Evolutionary conservation across 768 basidiomycete species (phyloP).

Genomic region (Trametes meyenii): DNA sequence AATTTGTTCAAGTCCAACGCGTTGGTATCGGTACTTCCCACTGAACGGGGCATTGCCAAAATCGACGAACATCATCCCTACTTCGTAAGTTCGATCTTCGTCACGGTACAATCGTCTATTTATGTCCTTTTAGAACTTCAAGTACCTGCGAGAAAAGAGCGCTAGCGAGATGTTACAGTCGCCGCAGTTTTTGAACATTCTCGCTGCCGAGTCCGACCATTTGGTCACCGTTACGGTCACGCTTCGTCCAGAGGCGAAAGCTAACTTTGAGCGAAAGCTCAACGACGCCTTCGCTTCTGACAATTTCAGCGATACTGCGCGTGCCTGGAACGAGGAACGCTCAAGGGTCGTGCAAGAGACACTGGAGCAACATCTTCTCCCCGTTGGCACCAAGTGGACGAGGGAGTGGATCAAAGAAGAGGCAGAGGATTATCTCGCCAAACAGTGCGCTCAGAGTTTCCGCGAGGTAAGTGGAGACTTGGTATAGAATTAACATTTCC

Average conservation of each 20-base stretch:
- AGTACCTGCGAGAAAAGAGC: constrained; percentile 85
- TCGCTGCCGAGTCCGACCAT: constrained; percentile 87
- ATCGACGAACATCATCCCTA: constrained; percentile 76
- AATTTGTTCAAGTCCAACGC: constrained; percentile 75
- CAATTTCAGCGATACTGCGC: constrained; percentile 80
- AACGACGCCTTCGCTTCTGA: constrained; percentile 83
- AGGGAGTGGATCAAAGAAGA: constrained; percentile 89
- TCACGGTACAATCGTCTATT: background rate
- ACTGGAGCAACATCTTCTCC: constrained; percentile 80
- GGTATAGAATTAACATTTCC: background rate
- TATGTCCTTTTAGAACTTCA: constrained; percentile 74
- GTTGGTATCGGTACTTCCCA: constrained; percentile 78
- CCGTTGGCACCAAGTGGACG: constrained; percentile 84
- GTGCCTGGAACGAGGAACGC: constrained; percentile 90
- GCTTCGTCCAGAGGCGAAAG: constrained; percentile 62
- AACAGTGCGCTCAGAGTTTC: constrained; percentile 65
- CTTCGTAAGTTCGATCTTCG: constrained; percentile 51
- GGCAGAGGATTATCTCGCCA: constrained; percentile 82
- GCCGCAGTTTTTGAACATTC: constrained; percentile 87
- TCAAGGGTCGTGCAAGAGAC: constrained; percentile 77
- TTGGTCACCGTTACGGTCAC: constrained; percentile 77
- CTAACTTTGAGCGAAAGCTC: constrained; percentile 75
- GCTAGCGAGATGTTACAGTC: constrained; percentile 67
- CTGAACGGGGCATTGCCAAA: constrained; percentile 80
- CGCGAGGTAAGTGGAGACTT: constrained; percentile 59